Evolutionary conservation across 768 basidiomycete genomes (phyloP).

Genomic region (Candolleomyces aberdarensis): DNA sequence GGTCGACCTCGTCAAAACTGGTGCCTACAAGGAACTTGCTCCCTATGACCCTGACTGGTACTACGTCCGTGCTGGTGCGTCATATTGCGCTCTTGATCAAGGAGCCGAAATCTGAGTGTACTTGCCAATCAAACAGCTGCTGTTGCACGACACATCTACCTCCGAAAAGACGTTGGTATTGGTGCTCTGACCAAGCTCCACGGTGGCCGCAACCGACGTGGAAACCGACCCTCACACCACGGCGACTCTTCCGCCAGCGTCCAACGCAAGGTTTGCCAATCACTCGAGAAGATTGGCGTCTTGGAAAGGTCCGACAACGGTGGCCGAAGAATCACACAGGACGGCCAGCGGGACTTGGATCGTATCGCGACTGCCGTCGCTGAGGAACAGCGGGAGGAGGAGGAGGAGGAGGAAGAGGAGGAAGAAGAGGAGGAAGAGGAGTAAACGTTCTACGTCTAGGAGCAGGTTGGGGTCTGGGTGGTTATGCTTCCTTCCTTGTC

Average conservation of each 20-base stretch:
- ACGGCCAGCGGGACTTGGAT: conserved; percentile 94
- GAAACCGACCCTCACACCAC: conserved; percentile 96
- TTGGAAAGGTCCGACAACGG: conserved; percentile 92
- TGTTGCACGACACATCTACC: conserved; percentile 98
- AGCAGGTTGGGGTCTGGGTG: conserved; percentile 2
- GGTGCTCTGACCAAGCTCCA: conserved; percentile 94
- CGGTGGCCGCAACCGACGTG: conserved; percentile 93
- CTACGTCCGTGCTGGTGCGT: conserved; percentile 95
- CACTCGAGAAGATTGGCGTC: conserved; percentile 98
- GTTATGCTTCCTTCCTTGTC: not conserved
- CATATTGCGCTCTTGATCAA: conserved; percentile 3
- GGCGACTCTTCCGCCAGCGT: conserved; percentile 81
- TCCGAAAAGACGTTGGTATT: conserved; percentile 95
- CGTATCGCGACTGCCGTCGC: conserved; percentile 90
- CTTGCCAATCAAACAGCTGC: conserved; percentile 56
- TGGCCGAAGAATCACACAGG: conserved; percentile 94
- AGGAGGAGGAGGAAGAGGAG: conserved; percentile 72
- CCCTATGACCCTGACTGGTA: conserved; percentile 99
- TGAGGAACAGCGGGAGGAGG: conserved; percentile 71
- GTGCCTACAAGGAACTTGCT: conserved; percentile 94
- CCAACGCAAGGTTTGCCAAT: conserved; percentile 94
- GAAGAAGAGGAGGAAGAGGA: conserved; percentile 62
- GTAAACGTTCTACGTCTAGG: conserved; percentile 25
- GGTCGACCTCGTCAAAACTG: conserved; percentile 99
- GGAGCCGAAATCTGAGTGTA: not conserved